Conservation (phyloP, 1,139 yeast species). For the Nadsonia commutata region DNA sequence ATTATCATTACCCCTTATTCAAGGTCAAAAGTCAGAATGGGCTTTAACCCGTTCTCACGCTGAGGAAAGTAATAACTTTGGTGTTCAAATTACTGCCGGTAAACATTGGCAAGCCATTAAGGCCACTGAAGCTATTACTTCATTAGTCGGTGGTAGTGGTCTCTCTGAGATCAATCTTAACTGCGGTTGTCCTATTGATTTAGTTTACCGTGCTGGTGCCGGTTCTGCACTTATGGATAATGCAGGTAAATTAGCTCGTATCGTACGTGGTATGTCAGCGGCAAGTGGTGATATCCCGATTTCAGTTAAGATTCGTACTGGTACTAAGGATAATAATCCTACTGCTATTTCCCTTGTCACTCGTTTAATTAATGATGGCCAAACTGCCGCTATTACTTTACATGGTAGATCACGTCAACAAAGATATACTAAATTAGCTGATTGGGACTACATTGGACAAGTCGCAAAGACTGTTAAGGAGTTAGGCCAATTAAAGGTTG, state of each 20-base stretch:
- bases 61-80: constrained; percentile 55
- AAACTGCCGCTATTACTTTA: constrained; percentile 79
- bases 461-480: constrained; percentile 57
- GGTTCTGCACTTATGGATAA: constrained; percentile 90
- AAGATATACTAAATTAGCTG: constrained; percentile 78
- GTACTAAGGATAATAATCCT: constrained; percentile 71
- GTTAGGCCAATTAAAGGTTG: constrained; percentile 30
- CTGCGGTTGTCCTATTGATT: constrained; percentile 95
- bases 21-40: constrained; percentile 93
- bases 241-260: constrained; percentile 64
- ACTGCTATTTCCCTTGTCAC: constrained; percentile 66
- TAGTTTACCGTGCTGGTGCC: constrained; percentile 83
- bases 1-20: constrained; percentile 64
- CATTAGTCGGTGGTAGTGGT: constrained; percentile 33
- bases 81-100: constrained; percentile 83
- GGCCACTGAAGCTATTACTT: constrained; percentile 67
- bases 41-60: constrained; percentile 85
- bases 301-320: constrained; percentile 84
- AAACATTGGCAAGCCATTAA: constrained; percentile 91
- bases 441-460: constrained; percentile 78
- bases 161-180: constrained; percentile 77
- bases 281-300: constrained; percentile 82
- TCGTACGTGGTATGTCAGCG: constrained; percentile 78
- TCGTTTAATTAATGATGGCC: constrained; percentile 59
- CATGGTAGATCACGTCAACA: constrained; percentile 97